Evolutionary conservation across 73 alveolate genomes (phyloP), one percentile per base, ranked within the genome.

Genomic region (Halteria grandinella): DNA sequence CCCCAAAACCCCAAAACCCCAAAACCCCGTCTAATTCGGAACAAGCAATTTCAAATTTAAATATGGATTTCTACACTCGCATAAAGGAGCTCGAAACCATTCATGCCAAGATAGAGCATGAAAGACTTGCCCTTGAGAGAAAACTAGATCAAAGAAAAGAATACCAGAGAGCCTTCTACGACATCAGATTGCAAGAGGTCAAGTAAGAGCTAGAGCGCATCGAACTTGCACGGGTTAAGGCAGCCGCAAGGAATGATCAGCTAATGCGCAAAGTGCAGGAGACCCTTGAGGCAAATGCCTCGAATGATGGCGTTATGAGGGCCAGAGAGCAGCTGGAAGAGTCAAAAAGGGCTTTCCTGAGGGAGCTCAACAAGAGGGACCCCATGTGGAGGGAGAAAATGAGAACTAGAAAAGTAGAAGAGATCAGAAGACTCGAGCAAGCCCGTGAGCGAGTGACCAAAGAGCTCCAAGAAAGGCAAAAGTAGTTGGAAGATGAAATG

Each of bases 331-430:
- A n/a, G 32, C 39, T 66, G 18, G 80, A 66, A 25, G 66, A 66
- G 37, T 63, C 80, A 5, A 66, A 66, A 31, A 66, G 32, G 34
- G 32, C 47, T 44, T 66, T 66, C 80, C 24, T 66, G 34, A 21
- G 47, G 18, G 80, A 66, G 10, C 23, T 66, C 34, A 44, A 41
- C 28, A 41, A 32, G 47, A 44, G 54, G 47, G 80, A 66, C 28
- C 80, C 80, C 1, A 5, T 8, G n/a, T 66, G 80, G 80, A 41
- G 80, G 25, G 80, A 66, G 3, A 66, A 66, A 31, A 14, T 66
- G 2, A 21, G 80, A 23, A 24, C 52, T 10, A 41, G 80, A 15
- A 66, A 66, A 47, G 50, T 34, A 2, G 80, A 66, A 37, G 80
- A 66, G 31, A 45, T 66, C 32, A 41, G 34, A 20, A 66, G 66